Evolutionary conservation across 1,139 yeast genomes (phyloP).

Genomic region (Keqinozyma sinolaborantium): DNA sequence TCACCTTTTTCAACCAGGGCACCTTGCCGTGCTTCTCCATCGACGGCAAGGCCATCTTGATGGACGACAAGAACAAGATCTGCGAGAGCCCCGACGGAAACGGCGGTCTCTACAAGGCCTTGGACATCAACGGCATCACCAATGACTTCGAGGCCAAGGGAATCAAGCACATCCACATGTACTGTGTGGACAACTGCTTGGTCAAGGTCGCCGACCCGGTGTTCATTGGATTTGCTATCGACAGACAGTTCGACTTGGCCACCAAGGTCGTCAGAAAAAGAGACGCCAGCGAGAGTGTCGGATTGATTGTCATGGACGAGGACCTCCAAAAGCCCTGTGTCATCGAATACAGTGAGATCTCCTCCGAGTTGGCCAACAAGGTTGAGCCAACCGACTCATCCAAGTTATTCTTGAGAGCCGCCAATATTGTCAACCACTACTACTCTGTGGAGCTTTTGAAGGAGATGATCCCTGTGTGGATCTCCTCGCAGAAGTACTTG

Average conservation of each 20-base stretch:
- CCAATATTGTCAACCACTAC: constrained; percentile 96
- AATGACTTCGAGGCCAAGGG: constrained; percentile 68
- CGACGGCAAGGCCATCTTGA: constrained; percentile 67
- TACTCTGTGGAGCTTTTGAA: constrained; percentile 74
- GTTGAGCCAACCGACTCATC: constrained; percentile 44
- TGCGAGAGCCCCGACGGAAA: constrained; percentile 97
- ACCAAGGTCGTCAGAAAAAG: constrained; percentile 95
- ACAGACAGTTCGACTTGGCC: constrained; percentile 66
- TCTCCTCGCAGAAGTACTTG: constrained; percentile 56
- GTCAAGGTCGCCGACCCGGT: constrained; percentile 95
- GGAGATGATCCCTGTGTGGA: constrained; percentile 66
- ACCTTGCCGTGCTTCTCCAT: constrained; percentile 83
- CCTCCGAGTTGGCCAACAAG: constrained; percentile 66
- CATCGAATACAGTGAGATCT: constrained; percentile 91
- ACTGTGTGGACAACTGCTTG: constrained; percentile 91
- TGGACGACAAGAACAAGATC: constrained; percentile 51
- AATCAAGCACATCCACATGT: constrained; percentile 89
- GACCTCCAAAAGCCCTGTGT: constrained; percentile 72
- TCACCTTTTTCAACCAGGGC: constrained; percentile 89
- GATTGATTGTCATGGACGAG: constrained; percentile 77
- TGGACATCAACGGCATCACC: constrained; percentile 60
- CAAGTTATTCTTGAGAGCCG: constrained; percentile 79
- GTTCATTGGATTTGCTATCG: constrained; percentile 83
- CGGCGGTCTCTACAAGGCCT: constrained; percentile 92
- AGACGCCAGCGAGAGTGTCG: constrained; percentile 85